Conservation (phyloP, 768 basidiomycete genomes). For the Boletellus sp. region DNA sequence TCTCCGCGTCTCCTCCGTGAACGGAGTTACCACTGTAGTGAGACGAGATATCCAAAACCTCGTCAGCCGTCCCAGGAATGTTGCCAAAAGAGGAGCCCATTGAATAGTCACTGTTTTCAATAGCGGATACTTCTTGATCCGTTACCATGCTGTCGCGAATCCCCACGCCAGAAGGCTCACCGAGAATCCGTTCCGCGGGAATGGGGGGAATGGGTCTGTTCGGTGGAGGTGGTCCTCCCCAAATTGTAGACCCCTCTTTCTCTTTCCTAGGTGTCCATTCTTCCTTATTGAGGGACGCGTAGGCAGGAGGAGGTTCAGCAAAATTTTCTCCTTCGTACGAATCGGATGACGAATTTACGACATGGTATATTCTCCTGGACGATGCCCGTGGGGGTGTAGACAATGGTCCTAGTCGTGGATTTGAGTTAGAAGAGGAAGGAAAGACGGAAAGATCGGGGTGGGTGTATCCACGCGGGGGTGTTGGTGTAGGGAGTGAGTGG, state of each 20-base stretch:
- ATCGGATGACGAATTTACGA: constrained; percentile 38
- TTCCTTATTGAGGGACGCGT: constrained; percentile 27
- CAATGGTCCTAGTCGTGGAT: neutral
- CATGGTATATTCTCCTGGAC: constrained; percentile 39
- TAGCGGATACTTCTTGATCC: neutral
- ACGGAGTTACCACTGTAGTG: constrained; percentile 10
- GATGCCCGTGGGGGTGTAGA: constrained; percentile 30
- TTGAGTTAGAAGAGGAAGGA: constrained; percentile 7
- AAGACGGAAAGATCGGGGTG: constrained; percentile 5
- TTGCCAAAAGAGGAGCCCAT: neutral
- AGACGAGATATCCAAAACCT: constrained; percentile 28
- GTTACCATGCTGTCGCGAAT: neutral
- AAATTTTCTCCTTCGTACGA: constrained; percentile 17
- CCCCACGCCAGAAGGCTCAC: constrained; percentile 7
- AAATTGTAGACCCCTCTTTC: constrained; percentile 8
- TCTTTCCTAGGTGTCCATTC: constrained; percentile 13
- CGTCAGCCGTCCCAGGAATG: constrained; percentile 25
- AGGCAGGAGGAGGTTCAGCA: constrained; percentile 47
- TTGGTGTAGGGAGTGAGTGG: constrained; percentile 16
- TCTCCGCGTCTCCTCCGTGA: constrained; percentile 6
- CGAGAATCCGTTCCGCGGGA: constrained; percentile 2
- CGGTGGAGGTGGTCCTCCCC: constrained; percentile 7
- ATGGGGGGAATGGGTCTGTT: constrained; percentile 17
- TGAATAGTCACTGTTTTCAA: neutral
- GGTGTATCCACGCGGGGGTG: constrained; percentile 8